Percentiles rank a stretch among this genome's conserved stretches.
phyloP scores from a whole-genome alignment of 495 filamentous ascomycete species.

The Cercophora newfieldiana region DNA sequence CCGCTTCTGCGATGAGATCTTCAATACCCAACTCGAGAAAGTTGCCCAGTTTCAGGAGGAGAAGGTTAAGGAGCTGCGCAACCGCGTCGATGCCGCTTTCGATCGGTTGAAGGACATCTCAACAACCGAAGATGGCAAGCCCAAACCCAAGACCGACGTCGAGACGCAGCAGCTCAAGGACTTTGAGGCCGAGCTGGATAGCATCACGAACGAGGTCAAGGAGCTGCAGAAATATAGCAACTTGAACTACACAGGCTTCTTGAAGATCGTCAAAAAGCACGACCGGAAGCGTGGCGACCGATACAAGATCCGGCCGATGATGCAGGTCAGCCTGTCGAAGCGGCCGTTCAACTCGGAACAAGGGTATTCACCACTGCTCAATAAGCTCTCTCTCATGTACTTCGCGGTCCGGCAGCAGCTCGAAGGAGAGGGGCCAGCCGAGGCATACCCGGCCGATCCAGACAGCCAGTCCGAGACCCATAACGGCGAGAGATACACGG shows the following conservation, averaged over 20 bases:
- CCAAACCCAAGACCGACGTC: slow-evolving; percentile 39
- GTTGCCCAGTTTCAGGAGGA: slow-evolving; percentile 85
- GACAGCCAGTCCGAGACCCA: slow-evolving; percentile 44
- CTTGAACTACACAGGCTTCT: slow-evolving; percentile 95
- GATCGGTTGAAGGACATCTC: slow-evolving; percentile 61
- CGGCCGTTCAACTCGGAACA: slow-evolving; percentile 90
- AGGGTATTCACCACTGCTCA: slow-evolving; percentile 85
- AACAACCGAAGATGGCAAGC: slow-evolving; percentile 36
- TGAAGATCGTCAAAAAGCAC: slow-evolving; percentile 98
- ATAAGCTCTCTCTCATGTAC: slow-evolving; percentile 92
- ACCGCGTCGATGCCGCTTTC: slow-evolving; percentile 62
- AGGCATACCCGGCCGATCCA: slow-evolving; percentile 35
- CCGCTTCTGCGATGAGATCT: slow-evolving; percentile 86
- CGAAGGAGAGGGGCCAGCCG: slow-evolving; percentile 46
- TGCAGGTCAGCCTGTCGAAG: slow-evolving; percentile 83
- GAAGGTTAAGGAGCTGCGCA: slow-evolving; percentile 68
- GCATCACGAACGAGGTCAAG: slow-evolving; percentile 84
- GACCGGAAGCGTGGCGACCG: slow-evolving; percentile 78
- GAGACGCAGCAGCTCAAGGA: slow-evolving; percentile 62
- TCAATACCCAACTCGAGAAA: slow-evolving; percentile 94
- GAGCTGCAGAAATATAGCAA: slow-evolving; percentile 93
- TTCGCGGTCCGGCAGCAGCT: slow-evolving; percentile 85
- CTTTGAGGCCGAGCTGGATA: slow-evolving; percentile 75
- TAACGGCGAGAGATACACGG: slow-evolving; percentile 72
- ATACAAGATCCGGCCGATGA: slow-evolving; percentile 85